These are phyloP conservation scores for Candida nonsorbophila DNA, from an alignment of 805 yeast species.

Conservation along the genomic window DNA sequence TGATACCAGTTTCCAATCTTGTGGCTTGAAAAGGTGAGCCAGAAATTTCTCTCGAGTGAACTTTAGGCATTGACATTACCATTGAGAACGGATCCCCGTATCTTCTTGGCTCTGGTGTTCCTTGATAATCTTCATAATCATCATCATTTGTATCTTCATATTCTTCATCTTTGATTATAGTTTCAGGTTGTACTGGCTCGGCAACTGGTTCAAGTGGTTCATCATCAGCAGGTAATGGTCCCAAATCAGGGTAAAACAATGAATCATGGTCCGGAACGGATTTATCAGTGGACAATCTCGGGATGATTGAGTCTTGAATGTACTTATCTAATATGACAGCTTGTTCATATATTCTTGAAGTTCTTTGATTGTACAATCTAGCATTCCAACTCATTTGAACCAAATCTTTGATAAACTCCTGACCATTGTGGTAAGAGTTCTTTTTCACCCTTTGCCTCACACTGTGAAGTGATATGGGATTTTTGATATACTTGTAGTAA, in stretches of 20 bases:
- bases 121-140: conserved; percentile 9
- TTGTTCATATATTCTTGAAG: conserved; percentile 60
- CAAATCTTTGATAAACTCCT: conserved; percentile 69
- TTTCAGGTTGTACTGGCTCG: conserved; percentile 1
- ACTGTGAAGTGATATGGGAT: conserved; percentile 78
- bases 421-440: conserved; percentile 52
- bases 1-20: conserved; percentile 42
- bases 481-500: conserved; percentile 71
- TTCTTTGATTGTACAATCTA: conserved; percentile 70
- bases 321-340: conserved; percentile 57
- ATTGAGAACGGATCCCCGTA: conserved; percentile 1
- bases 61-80: too few relatives aligned
- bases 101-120: conserved; percentile 8
- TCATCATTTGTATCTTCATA: conserved; percentile 11
- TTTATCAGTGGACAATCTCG: conserved; percentile 41
- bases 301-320: conserved; percentile 43
- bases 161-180: conserved; percentile 10
- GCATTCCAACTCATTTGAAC: conserved; percentile 92
- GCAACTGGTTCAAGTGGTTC: conserved; percentile 8
- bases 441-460: conserved; percentile 44
- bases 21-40: conserved; percentile 2
- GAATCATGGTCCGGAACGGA: conserved; percentile 26
- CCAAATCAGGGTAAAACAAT: conserved; percentile 58
- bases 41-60: not conserved
- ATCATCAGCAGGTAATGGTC: conserved; percentile 54